phyloP scores from a whole-genome alignment of 331 rosid genomes.

The Acacia pycnantha region DNA sequence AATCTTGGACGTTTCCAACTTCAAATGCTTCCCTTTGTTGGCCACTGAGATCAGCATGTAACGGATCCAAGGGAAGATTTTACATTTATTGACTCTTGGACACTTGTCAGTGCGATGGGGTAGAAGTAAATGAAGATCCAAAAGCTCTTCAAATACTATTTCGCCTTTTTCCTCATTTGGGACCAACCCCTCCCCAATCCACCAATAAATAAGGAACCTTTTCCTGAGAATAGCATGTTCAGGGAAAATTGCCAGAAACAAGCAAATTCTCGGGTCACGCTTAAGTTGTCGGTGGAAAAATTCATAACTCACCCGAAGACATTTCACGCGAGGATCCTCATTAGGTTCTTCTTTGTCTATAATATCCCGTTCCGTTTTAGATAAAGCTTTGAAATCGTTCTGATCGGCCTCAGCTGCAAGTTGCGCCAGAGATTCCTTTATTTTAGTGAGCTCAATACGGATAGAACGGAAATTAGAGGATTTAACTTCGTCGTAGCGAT shows the following conservation, averaged over 20 bases:
- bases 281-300: conserved; percentile 2
- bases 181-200: conserved; percentile 59
- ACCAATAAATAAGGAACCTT: conserved; percentile 48
- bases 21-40: neutral
- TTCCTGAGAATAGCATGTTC: conserved; percentile 37
- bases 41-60: conserved; percentile 30
- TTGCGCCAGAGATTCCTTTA: too few relatives aligned
- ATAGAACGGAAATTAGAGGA: neutral
- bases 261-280: conserved; percentile 30
- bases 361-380: rapidly evolving
- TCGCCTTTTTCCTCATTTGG: neutral
- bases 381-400: neutral
- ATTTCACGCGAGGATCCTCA: neutral
- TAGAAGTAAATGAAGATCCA: neutral
- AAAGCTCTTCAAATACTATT: neutral
- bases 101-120: neutral
- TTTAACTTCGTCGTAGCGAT: too few relatives aligned
- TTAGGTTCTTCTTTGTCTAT: too few relatives aligned
- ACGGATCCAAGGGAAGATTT: conserved; percentile 4
- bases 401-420: neutral
- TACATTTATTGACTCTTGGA: neutral
- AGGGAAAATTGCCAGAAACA: conserved; percentile 40
- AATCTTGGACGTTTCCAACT: conserved; percentile 23
- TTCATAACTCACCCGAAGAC: conserved; percentile 40
- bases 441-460: neutral